These are phyloP conservation scores for Nymphaea thermarum DNA, from an alignment of 164 flowering plant genomes.

Conservation along the genomic window DNA sequence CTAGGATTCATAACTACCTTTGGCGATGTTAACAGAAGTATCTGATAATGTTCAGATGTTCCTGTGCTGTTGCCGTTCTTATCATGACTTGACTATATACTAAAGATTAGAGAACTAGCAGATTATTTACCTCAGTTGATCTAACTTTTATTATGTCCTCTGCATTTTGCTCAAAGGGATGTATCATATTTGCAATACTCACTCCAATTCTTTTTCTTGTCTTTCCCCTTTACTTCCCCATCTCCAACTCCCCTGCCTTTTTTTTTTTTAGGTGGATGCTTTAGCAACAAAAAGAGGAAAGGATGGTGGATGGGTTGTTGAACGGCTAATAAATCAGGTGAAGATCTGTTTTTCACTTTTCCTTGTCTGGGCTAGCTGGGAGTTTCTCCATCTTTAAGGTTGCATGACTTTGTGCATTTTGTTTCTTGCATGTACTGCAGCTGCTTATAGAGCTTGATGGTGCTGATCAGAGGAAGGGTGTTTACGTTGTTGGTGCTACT, in stretches of 20 bases:
- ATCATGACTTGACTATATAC: no score
- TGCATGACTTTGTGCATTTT: neutral
- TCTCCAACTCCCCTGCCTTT: neutral
- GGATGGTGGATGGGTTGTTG: constrained; percentile 88
- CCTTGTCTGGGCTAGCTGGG: neutral
- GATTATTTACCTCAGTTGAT: no score
- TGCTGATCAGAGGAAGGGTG: constrained; percentile 61
- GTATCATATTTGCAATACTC: neutral
- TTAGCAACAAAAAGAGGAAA: constrained; percentile 69
- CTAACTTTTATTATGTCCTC: no score
- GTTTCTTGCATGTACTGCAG: constrained; percentile 28
- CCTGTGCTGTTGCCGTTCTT: no score
- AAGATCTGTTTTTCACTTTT: neutral
- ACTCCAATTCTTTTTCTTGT: neutral
- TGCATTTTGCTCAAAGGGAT: no score
- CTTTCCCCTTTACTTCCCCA: neutral
- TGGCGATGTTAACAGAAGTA: no score
- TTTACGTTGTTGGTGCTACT: constrained; percentile 91
- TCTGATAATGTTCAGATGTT: no score
- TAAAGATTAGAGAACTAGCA: no score
- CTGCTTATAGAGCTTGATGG: constrained; percentile 86
- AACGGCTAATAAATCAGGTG: constrained; percentile 76
- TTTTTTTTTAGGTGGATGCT: constrained; percentile 67
- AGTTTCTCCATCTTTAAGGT: neutral
- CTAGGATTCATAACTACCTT: no score